Conservation (phyloP, 768 basidiomycete genomes). For the Tylopilus sp. region DNA sequence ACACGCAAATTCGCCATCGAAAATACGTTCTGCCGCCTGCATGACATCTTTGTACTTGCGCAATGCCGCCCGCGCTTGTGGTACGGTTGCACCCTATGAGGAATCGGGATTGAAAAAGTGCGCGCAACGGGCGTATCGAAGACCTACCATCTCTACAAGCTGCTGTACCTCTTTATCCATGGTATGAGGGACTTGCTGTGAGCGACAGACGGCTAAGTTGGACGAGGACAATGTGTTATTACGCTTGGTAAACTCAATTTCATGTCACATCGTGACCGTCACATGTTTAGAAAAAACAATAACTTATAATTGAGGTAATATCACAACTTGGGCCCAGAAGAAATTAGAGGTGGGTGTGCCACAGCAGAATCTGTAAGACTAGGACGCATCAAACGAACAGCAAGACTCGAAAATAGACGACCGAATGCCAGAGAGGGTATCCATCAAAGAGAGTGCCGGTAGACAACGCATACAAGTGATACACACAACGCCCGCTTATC, state of each 20-base stretch:
- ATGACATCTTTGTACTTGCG: constrained; percentile 83
- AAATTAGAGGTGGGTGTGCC: neutral
- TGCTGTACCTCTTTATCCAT: constrained; percentile 58
- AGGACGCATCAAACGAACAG: constrained; percentile 2
- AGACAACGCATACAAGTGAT: constrained; percentile 26
- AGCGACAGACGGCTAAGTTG: constrained; percentile 2
- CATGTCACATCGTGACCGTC: constrained; percentile 23
- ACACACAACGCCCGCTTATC: constrained; percentile 25
- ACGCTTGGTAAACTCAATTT: constrained; percentile 17
- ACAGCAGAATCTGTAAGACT: constrained; percentile 3
- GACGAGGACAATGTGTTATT: constrained; percentile 17
- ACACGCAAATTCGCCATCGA: constrained; percentile 81
- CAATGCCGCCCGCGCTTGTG: constrained; percentile 82
- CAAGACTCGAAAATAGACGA: constrained; percentile 4
- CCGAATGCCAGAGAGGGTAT: constrained; percentile 9
- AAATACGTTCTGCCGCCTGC: constrained; percentile 84
- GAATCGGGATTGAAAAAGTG: neutral
- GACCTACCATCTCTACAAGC: constrained; percentile 57
- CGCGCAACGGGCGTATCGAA: neutral
- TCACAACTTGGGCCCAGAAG: constrained; percentile 13
- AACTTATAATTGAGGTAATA: constrained; percentile 8
- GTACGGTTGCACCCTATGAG: constrained; percentile 71
- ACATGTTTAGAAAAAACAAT: neutral
- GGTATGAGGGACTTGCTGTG: constrained; percentile 10
- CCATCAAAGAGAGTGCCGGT: constrained; percentile 15